A percentile compares a stretch with the other conserved stretches of the same genome.
These are phyloP conservation scores for Piper betle DNA, from an alignment of 164 flowering plant genomes.

Conservation along the genomic window DNA sequence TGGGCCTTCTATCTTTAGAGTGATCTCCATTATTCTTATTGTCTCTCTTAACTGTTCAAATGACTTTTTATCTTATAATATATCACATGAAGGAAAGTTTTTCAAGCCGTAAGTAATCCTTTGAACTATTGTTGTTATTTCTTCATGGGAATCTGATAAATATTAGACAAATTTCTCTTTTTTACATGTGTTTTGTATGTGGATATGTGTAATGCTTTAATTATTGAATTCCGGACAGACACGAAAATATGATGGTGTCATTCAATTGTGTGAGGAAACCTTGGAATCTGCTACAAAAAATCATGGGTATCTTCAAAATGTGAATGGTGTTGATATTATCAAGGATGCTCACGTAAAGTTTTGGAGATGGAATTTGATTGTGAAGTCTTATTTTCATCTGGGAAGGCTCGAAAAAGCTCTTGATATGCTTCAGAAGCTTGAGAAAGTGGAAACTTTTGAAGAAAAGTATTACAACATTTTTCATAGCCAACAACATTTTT, in stretches of 20 bases:
- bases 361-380: conserved; percentile 56
- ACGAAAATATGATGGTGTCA: conserved; percentile 58
- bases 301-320: conserved; percentile 10
- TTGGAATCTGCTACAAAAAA: conserved; percentile 55
- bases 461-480: conserved; percentile 23
- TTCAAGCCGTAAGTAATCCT: too few species aligned
- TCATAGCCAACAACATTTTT: background rate
- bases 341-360: conserved; percentile 20
- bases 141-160: too few species aligned
- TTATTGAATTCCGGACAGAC: conserved; percentile 28
- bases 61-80: too few species aligned
- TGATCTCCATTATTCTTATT: too few species aligned
- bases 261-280: conserved; percentile 70
- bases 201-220: background rate
- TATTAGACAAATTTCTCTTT: too few species aligned
- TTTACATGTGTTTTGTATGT: too few species aligned
- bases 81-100: too few species aligned
- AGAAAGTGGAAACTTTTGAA: conserved; percentile 16
- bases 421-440: conserved; percentile 47
- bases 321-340: conserved; percentile 15
- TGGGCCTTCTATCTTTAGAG: too few species aligned
- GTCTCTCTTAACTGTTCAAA: too few species aligned
- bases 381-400: conserved; percentile 54
- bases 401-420: conserved; percentile 84
- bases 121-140: too few species aligned